Percentiles rank a stretch among this genome's conserved stretches.
These are phyloP conservation scores for Rhazya stricta DNA, from an alignment of 257 asterid genomes.

Conservation along the genomic window DNA sequence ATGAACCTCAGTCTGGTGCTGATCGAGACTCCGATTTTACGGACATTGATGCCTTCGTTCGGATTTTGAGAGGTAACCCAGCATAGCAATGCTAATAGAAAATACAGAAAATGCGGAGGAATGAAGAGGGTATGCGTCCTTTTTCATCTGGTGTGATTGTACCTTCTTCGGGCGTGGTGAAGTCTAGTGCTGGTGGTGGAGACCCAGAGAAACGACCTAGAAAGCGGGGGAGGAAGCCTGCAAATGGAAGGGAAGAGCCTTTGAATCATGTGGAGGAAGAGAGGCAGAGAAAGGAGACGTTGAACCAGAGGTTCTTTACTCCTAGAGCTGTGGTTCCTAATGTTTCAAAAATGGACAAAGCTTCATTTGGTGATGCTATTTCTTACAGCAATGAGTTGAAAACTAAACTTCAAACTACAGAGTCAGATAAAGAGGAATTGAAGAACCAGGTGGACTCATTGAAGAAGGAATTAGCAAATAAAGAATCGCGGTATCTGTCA, in stretches of 20 bases:
- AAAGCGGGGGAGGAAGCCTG: slow-evolving; percentile 83
- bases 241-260: slow-evolving; percentile 88
- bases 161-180: slow-evolving; percentile 43
- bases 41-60: no score
- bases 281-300: slow-evolving; percentile 87
- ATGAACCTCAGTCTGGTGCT: no score
- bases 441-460: slow-evolving; percentile 41
- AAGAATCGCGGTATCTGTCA: slow-evolving; percentile 22
- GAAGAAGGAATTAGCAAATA: slow-evolving; percentile 42
- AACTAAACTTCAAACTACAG: slow-evolving; percentile 41
- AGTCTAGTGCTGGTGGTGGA: slow-evolving; percentile 30
- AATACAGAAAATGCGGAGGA: no score
- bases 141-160: slow-evolving; percentile 59
- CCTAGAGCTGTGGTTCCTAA: slow-evolving; percentile 84
- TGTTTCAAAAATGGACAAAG: slow-evolving; percentile 88
- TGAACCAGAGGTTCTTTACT: slow-evolving; percentile 75
- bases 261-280: slow-evolving; percentile 89
- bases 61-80: no score
- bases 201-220: slow-evolving; percentile 68
- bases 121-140: slow-evolving; percentile 73
- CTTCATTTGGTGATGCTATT: slow-evolving; percentile 86
- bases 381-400: slow-evolving; percentile 69
- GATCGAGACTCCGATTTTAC: no score
- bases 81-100: no score
- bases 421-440: slow-evolving; percentile 49